These are phyloP conservation scores for Apiospora sp. DNA, from an alignment of 2,329 filamentous ascomycete species.

Conservation along the genomic window DNA sequence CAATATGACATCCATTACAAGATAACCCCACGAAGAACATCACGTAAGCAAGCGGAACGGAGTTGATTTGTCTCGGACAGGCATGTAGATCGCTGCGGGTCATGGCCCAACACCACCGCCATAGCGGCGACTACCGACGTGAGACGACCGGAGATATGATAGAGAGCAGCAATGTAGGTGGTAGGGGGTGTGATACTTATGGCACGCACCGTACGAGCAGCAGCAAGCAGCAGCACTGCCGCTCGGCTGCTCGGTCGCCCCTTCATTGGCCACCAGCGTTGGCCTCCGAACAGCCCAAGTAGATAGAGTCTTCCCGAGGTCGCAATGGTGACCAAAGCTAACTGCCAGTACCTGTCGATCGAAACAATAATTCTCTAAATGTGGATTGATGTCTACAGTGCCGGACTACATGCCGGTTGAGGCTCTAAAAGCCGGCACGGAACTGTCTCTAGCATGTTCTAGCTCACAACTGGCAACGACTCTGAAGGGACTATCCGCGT, in stretches of 20 bases:
- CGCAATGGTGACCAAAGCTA: neutral
- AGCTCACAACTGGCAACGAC: neutral
- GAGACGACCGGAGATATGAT: neutral
- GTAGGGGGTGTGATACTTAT: neutral
- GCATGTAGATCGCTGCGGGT: neutral
- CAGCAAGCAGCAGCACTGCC: neutral
- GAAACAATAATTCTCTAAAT: neutral
- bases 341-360: neutral
- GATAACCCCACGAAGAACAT: neutral
- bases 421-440: neutral
- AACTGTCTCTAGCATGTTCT: neutral
- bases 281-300: neutral
- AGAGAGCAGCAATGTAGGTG: neutral
- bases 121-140: neutral
- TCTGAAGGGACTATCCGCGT: neutral
- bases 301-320: neutral
- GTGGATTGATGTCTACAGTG: neutral
- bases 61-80: neutral
- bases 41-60: neutral
- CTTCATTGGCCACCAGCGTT: slow-evolving; percentile 4
- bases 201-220: neutral
- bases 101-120: neutral
- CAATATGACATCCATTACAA: neutral
- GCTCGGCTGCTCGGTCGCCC: neutral
- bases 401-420: neutral